Conservation (phyloP, 768 basidiomycete genomes). For the Pulveroboletus ravenelii region DNA sequence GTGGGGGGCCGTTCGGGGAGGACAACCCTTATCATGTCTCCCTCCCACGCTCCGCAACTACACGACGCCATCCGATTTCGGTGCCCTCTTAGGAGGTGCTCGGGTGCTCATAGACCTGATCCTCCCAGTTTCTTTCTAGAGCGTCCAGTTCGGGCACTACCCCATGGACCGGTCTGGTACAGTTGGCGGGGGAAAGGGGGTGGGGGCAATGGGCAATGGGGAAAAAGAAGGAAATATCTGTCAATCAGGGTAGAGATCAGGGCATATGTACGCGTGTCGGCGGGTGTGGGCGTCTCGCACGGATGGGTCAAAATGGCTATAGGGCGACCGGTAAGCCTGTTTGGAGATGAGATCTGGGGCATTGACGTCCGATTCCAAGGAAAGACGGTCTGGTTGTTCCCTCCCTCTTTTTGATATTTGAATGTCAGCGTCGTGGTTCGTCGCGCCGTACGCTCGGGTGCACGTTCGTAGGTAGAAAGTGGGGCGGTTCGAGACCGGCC, state of each 20-base stretch:
- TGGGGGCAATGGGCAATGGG: background rate
- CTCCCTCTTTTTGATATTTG: no score
- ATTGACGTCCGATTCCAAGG: no score
- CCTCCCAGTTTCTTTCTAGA: background rate
- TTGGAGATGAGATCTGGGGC: no score
- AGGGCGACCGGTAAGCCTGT: background rate
- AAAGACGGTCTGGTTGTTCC: no score
- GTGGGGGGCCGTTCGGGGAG: background rate
- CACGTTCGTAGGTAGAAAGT: no score
- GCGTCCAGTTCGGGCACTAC: background rate
- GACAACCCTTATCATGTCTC: background rate
- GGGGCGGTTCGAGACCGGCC: no score
- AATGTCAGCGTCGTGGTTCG: no score
- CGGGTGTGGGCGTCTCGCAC: background rate
- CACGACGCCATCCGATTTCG: background rate
- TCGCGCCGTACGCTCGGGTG: no score
- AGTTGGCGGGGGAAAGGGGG: background rate
- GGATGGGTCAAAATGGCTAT: background rate
- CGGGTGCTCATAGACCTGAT: background rate
- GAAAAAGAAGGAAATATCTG: background rate
- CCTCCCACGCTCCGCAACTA: background rate
- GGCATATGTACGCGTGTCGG: background rate
- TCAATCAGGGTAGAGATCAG: background rate
- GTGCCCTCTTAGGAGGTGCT: background rate
- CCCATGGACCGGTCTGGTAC: background rate